Evolutionary conservation across 78 protist species (phyloP).

Genomic region (Protostelium mycophagum): DNA sequence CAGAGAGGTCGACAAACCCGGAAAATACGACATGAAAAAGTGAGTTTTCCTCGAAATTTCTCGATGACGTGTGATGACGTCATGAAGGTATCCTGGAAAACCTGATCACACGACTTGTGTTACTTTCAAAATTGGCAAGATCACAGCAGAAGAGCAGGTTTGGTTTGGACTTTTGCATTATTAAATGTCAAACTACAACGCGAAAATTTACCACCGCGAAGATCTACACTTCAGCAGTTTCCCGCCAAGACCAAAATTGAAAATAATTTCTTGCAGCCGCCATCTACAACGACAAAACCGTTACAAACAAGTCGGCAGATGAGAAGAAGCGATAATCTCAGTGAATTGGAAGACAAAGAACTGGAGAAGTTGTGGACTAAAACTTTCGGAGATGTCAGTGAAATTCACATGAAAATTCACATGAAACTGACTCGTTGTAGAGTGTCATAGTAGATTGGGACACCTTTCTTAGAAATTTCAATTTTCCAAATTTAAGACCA

Average conservation of each 20-base stretch:
- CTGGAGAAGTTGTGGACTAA: background rate
- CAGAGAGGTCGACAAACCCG: background rate
- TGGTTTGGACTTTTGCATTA: no score
- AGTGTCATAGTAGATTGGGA: background rate
- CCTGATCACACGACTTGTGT: constrained; percentile 65
- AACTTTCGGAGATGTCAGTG: background rate
- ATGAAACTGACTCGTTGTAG: background rate
- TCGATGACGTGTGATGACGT: background rate
- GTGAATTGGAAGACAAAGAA: background rate
- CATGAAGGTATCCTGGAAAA: constrained; percentile 44
- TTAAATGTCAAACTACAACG: no score
- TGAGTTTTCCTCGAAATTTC: background rate
- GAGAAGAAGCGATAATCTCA: background rate
- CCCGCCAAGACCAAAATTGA: no score
- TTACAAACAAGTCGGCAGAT: background rate
- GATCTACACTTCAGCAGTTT: no score
- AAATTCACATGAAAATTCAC: no score
- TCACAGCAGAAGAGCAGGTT: background rate
- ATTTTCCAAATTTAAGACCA: background rate
- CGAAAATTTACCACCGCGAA: no score
- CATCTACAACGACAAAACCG: no score
- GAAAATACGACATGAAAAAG: background rate
- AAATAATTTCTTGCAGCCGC: no score
- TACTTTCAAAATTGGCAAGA: background rate
- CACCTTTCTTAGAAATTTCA: background rate